A percentile compares a stretch with the other conserved stretches of the same genome.
Conservation (phyloP, 192 early-diverging fungal species). For the Coemansia sp. region DNA sequence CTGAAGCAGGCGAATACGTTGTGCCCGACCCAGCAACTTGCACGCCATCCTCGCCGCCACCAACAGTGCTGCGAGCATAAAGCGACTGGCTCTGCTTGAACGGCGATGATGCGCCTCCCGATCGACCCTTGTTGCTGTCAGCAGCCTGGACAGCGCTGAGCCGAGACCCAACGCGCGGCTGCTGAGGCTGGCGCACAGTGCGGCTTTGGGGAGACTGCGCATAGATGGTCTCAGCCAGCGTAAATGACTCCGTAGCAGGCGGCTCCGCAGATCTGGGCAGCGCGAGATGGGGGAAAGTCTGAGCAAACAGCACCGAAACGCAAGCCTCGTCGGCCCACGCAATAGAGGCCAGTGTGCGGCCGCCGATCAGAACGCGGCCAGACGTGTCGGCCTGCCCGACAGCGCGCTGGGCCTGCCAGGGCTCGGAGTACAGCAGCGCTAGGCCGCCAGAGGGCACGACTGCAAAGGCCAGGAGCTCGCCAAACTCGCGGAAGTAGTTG, state of each 20-base stretch:
- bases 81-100: conserved; percentile 24
- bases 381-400: conserved; percentile 23
- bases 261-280: conserved; percentile 31
- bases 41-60: conserved; percentile 8
- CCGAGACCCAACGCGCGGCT: conserved; percentile 3
- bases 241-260: conserved; percentile 11
- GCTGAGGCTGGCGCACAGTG: conserved; percentile 7
- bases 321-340: conserved; percentile 28
- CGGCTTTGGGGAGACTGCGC: conserved; percentile 40
- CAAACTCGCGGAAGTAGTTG: conserved; percentile 41
- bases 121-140: conserved; percentile 1
- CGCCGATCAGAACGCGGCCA: conserved; percentile 34
- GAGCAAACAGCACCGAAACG: conserved; percentile 25
- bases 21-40: neutral
- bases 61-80: neutral
- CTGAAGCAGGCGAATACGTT: conserved; percentile 8
- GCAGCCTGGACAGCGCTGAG: conserved; percentile 9
- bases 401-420: conserved; percentile 55
- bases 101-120: conserved; percentile 17
- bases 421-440: conserved; percentile 46
- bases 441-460: conserved; percentile 24
- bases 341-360: conserved; percentile 22
- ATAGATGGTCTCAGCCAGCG: conserved; percentile 38
- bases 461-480: conserved; percentile 41
- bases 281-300: conserved; percentile 32